A percentile compares a stretch with the other conserved stretches of the same genome.
Conservation (phyloP, 2,329 filamentous ascomycete genomes). For the Nectriaceae sp. region DNA sequence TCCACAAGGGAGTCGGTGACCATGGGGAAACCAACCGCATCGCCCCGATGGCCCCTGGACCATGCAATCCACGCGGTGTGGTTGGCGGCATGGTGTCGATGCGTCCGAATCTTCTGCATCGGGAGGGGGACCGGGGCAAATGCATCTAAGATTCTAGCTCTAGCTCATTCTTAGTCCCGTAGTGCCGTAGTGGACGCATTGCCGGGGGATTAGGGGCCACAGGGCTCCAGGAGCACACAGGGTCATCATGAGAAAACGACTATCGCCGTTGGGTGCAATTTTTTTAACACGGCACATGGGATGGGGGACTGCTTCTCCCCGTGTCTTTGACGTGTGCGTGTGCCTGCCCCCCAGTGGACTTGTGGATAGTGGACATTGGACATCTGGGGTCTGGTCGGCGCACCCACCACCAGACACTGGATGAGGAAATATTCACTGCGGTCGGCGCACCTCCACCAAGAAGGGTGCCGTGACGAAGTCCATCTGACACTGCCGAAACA, state of each 20-base stretch:
- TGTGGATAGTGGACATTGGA: too few relatives aligned
- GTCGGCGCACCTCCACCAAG: constrained; percentile 4
- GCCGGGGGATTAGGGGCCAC: not conserved
- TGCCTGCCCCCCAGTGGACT: not conserved
- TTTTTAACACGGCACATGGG: not conserved
- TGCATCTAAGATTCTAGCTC: constrained; percentile 17
- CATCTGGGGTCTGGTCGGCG: not conserved
- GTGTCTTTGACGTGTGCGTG: not conserved
- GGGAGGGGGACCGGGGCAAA: constrained; percentile 21
- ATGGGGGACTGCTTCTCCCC: constrained; percentile 1
- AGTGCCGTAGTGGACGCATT: not conserved
- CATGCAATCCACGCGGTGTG: constrained; percentile 20
- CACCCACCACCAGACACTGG: constrained; percentile 11
- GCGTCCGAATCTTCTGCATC: constrained; percentile 25
- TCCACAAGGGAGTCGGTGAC: constrained; percentile 21
- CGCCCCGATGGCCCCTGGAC: constrained; percentile 16
- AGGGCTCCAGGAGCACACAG: not conserved
- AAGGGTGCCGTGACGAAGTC: not conserved
- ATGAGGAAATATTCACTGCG: constrained; percentile 9
- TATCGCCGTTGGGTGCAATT: not conserved
- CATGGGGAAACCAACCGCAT: constrained; percentile 23
- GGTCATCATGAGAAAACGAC: not conserved
- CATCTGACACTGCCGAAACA: constrained; percentile 4
- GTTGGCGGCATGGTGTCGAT: constrained; percentile 11
- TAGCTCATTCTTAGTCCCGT: constrained; percentile 4